Conservation (phyloP, 306 rosid genomes). For the Mimosa bimucronata region DNA sequence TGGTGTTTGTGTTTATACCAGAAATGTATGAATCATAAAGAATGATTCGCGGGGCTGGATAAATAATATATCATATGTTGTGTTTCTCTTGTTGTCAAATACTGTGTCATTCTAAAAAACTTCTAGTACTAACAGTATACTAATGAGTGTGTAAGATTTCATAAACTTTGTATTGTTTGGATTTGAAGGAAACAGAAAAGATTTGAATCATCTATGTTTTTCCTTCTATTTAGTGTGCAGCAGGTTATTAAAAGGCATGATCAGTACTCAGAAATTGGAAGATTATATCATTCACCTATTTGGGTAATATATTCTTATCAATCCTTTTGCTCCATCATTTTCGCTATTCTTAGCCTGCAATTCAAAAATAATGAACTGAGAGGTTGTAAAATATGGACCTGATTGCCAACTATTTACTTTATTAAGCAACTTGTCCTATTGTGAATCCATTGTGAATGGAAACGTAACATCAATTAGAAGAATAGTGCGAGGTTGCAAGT, state of each 20-base stretch:
- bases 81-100: too few relatives aligned
- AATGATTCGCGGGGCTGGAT: background rate
- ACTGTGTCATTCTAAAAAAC: too few relatives aligned
- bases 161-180: background rate
- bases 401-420: too few relatives aligned
- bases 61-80: too few relatives aligned
- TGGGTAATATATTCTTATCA: background rate
- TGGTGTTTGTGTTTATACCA: background rate
- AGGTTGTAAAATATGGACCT: too few relatives aligned
- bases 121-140: too few relatives aligned
- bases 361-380: background rate
- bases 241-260: background rate
- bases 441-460: background rate
- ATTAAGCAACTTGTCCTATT: background rate
- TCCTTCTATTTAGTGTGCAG: background rate
- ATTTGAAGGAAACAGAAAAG: background rate
- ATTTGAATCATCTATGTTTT: background rate
- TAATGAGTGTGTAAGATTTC: background rate
- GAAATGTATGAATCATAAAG: background rate
- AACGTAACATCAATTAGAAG: background rate
- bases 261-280: background rate
- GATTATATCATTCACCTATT: background rate
- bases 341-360: background rate
- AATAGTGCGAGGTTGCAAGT: background rate
- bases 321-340: background rate